Base-by-base conservation (phyloP, 2,329 filamentous ascomycete genomes). In the Verticillium longisporum region DNA sequence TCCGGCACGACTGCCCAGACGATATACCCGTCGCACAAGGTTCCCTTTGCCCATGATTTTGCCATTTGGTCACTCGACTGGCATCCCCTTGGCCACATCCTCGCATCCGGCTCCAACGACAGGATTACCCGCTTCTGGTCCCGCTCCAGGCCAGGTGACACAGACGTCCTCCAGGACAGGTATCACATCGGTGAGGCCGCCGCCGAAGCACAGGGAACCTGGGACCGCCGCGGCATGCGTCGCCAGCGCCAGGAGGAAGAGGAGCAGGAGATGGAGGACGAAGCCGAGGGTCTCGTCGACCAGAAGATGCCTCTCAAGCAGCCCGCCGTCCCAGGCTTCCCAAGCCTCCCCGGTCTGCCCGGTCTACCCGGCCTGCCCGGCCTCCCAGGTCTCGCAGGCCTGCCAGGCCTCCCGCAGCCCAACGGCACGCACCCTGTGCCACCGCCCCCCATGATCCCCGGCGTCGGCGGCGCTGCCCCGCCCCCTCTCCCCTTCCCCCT, bases 11-110 rank as follows among this genome's bases (percentile, higher is more conserved):
- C 92, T 0, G 87, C 92, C 0, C 94, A 97, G 74, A 90, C 92
- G n/a, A 91, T 99, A 63, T 91, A 91, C 72, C 95, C 95, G 1
- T 92, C 92, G 3, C 94, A 98, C 78, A 89, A 87, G 69, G 78
- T 97, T 36, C 86, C 90, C 7, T 94, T 88, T 70, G 95, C 95
- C 0, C 95, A 99, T 73, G 91, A 96, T 67, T 96, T 93, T 72
- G 92, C 92, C 18, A 95, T 99, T 66, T 99, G 95, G 95, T 96
- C 93, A 18, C 83, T 99, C 57, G 93, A 97, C 77, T 99, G 95
- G 93, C 95, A 99, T 72, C 95, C 95, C 0, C 82, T 98, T 0
- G 95, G 95, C 33, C 95, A 99, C 71, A 94, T 99, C 65, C 84
- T 99, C 7, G 93, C 93, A 0, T 96, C 94, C 1, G 95, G 95